Base-by-base conservation (phyloP, 1,284 basidiomycete genomes). In the Sphaerobolus stellatus region DNA sequence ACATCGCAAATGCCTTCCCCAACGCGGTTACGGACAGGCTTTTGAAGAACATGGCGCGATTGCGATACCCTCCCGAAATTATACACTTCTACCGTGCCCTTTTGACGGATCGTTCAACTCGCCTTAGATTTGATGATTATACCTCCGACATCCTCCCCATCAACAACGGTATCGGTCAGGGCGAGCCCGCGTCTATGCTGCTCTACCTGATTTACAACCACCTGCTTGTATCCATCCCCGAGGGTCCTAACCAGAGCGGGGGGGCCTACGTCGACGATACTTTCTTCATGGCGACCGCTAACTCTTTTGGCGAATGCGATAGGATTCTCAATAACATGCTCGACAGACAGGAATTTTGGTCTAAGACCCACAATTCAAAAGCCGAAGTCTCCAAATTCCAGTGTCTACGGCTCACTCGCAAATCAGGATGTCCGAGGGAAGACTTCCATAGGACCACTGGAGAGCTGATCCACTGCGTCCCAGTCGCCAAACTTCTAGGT, bases 31-130 rank as follows among this genome's bases (percentile, higher is more conserved):
- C 64, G 0, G 59, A 66, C 1, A 34, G 61, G 0, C 69, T 77
- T 1, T 22, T 67, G 5, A 67, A 72, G 55, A 63, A 76, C 36
- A 60, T 75, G 62, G 44, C 61, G 7, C 52, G 41, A 28, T n/a
- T 56, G 4, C 66, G 71, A 0, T 51, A 73, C 0, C 71, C 70
- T 2, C 18, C 29, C 16, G 60, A 60, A 31, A 57, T 64, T 14
- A 54, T 62, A 0, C 46, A 61, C n/a, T 73, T 66, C 63, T 48
- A 72, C 0, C 16, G 52, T 2, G 22, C 51, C 4, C 60, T 62
- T 41, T 57, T 74, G 4, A 47, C 25, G 18, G n/a, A 47, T 8
- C 5, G 24, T 11, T 8, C n/a, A 11, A 47, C 45, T 14, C 16
- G 6, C 6, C 45, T 47, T 8, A 47, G 27, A 14, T 47, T 47